Evolutionary conservation across 495 filamentous ascomycete species (phyloP).

Genomic region (Lasiosphaeria miniovina): DNA sequence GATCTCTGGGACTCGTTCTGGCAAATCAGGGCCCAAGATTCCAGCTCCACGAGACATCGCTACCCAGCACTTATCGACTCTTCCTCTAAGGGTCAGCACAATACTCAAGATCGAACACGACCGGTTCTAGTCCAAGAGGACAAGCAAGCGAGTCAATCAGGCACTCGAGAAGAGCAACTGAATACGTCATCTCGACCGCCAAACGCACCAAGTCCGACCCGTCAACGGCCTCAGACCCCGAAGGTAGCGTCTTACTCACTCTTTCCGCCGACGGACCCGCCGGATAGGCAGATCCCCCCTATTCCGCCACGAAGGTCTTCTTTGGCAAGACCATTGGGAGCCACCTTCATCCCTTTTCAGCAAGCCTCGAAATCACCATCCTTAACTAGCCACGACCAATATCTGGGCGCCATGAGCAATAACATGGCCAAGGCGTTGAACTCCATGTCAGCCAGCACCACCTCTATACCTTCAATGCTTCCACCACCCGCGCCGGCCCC

Average conservation of each 20-base stretch:
- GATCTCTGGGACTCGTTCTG: conserved; percentile 29
- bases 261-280: conserved; percentile 18
- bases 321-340: neutral
- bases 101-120: conserved; percentile 1
- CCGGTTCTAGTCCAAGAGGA: neutral
- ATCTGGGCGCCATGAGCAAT: neutral
- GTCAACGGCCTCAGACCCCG: conserved; percentile 6
- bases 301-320: conserved; percentile 7
- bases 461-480: neutral
- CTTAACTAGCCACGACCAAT: neutral
- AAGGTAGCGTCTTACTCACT: conserved; percentile 25
- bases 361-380: conserved; percentile 5
- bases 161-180: conserved; percentile 4
- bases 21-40: conserved; percentile 9
- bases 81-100: neutral
- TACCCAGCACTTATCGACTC: conserved; percentile 18
- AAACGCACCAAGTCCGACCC: conserved; percentile 4
- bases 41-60: neutral
- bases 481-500: conserved; percentile 1
- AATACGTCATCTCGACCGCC: conserved; percentile 4
- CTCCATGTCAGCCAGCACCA: neutral
- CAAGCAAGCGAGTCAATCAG: neutral
- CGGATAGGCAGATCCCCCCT: neutral
- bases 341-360: neutral
- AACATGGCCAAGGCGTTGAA: neutral